phyloP scores from a whole-genome alignment of 331 rosid genomes.

The Phaseolus coccineus region DNA sequence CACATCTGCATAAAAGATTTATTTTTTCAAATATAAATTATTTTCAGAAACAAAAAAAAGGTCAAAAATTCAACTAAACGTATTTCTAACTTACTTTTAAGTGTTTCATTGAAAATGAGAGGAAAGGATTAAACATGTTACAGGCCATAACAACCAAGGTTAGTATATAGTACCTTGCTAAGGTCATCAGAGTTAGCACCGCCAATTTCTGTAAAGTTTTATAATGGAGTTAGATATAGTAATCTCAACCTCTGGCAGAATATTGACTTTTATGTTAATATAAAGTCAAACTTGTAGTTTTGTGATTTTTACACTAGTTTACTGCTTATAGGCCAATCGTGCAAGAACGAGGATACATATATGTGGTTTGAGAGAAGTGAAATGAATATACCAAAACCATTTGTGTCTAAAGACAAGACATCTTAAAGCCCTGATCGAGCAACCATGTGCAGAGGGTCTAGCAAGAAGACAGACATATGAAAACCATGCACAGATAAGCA shows the following conservation, averaged over 20 bases:
- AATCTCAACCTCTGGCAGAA: neutral
- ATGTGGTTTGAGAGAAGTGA: neutral
- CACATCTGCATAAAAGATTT: no score
- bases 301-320: neutral
- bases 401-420: neutral
- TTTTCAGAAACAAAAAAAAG: no score
- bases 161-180: no score
- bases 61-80: no score
- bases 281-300: neutral
- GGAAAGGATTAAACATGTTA: neutral
- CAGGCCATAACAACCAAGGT: neutral
- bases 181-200: no score
- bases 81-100: no score
- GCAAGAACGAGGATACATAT: neutral
- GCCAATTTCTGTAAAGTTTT: no score
- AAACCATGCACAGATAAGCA: conserved; percentile 5
- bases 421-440: neutral
- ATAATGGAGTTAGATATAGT: neutral
- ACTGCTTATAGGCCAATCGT: neutral
- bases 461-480: neutral
- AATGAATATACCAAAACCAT: neutral
- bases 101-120: no score
- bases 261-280: conserved; percentile 9
- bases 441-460: conserved; percentile 4
- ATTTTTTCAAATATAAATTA: no score